Base-by-base conservation (phyloP, 768 basidiomycete species). In the Leccinum variicolor region DNA sequence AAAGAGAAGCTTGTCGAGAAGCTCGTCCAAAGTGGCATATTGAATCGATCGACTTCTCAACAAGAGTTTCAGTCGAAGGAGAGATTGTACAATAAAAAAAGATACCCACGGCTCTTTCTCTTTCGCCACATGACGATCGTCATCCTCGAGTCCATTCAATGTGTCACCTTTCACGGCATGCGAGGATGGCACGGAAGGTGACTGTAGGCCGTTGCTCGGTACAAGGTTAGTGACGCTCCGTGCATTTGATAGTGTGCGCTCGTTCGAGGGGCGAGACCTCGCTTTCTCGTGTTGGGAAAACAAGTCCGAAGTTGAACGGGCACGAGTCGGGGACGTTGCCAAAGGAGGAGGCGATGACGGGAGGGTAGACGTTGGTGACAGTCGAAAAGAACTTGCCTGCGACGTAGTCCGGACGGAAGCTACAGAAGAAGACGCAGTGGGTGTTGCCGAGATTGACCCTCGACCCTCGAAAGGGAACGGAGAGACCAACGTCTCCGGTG, bases 1-100 rank as follows among this genome's bases (percentile, higher is more conserved):
- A 68, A 93, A 93, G 10, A 93, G 73, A 2, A 94, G 77, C 67
- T 90, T 92, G 68, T 93, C 89, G 41, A 94, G 74, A 41, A 94
- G 75, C 62, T 92, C 89, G 4, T 92, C 90, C 53, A 92, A 66
- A 41, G 85, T 86, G 49, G 86, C 86, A 80, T 85, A 92, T 56
- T 87, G 84, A 19, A 83, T 78, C 23, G 87, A 82, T 61, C 84
- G 77, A 51, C 78, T 81, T 62, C 31, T 54, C 53, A 36, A 49
- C 29, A 57, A 33, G n/a, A 25, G 17, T 6, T n/a, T 67, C 34
- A 71, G 63, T 53, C 36, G 31, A 55, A 43, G 36, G 21, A 28
- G 53, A 52, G 19, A 29, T 23, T n/a, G 10, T 2, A 45, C 7
- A 55, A 51, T 29, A 26, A 31, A 28, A 25, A 43, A 53, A 41